Evolutionary conservation across 148 eudicot genomes (phyloP), one percentile per base, ranked within the genome.

Genomic region (Dianthus caryophyllus): DNA sequence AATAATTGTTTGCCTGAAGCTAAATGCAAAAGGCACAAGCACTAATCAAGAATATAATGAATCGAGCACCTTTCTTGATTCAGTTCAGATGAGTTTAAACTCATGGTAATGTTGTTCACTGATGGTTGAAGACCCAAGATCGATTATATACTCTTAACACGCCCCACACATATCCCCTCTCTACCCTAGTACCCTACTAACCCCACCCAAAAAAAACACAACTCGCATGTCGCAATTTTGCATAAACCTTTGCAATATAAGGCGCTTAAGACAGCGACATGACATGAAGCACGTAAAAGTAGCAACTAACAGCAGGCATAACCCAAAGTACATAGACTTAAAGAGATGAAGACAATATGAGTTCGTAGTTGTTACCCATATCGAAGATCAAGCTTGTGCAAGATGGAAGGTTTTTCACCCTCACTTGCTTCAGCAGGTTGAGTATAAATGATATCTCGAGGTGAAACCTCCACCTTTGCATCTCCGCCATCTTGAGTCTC

Each of bases 401-500:
- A 76, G 75, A 93, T 76, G 67, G 80, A 70, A 39, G 95, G 89
- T 67, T 85, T 79, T 79, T 87, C 87, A 44, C 75, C 83, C 77
- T 80, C 85, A 74, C 78, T 80, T 41, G 88, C 82, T 77, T 89
- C 91, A 70, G 98, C 91, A 20, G 88, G 82, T 79, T 87, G 89
- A 53, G 88, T 78, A 71, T 87, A 93, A 68, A 93, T 65, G 54
- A 93, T 89, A 73, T 93, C 98, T 72, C 98, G 98, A 48, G 98
- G 96, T 73, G 96, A 89, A 76, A 79, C 90, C 51, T 93, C 96
- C 70, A 87, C 83, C 90, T 87, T 93, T 27, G 98, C 96, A 81
- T 93, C 95, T 73, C 98, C 98, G 56, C 95, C 98, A 78, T 93
- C 98, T 83, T 93, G 98, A 48, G 98, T 93, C 85, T 93, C 98